phyloP scores from a whole-genome alignment of 2,329 filamentous ascomycete species.

The Grosmannia penicillata region DNA sequence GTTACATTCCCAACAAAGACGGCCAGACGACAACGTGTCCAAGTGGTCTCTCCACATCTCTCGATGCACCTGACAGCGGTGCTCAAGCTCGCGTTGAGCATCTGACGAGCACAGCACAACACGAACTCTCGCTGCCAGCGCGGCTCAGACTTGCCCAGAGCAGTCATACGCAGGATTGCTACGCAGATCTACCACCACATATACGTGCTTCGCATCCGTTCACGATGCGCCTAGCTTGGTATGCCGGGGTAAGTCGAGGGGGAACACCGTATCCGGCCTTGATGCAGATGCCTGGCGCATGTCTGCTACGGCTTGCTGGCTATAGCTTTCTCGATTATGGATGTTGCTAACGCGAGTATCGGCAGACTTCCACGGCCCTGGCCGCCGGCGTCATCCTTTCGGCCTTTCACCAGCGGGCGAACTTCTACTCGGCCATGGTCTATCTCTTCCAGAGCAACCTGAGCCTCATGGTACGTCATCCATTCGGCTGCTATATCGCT shows the following conservation, averaged over 20 bases:
- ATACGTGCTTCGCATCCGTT: slow-evolving; percentile 2
- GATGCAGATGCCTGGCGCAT: no score
- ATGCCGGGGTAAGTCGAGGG: slow-evolving; percentile 36
- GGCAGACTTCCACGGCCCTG: slow-evolving; percentile 64
- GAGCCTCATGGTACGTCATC: slow-evolving; percentile 62
- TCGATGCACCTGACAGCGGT: neutral
- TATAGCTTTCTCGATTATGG: neutral
- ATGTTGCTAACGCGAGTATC: neutral
- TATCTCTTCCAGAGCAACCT: slow-evolving; percentile 94
- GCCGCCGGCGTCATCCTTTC: slow-evolving; percentile 74
- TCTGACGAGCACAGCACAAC: neutral
- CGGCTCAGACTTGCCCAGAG: no score
- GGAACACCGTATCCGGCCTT: no score
- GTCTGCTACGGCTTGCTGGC: no score
- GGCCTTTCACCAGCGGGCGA: slow-evolving; percentile 86
- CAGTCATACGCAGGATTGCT: no score
- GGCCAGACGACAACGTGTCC: no score
- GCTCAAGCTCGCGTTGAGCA: neutral
- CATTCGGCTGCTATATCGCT: neutral
- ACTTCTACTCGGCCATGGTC: slow-evolving; percentile 97
- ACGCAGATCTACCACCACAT: neutral
- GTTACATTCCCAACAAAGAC: no score
- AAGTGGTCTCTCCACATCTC: neutral
- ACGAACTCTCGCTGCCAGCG: no score
- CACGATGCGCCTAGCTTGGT: slow-evolving; percentile 45